A percentile compares a stretch with the other conserved stretches of the same genome.
These are phyloP conservation scores for Serendipita sp. DNA, from an alignment of 768 basidiomycete genomes.

Conservation along the genomic window DNA sequence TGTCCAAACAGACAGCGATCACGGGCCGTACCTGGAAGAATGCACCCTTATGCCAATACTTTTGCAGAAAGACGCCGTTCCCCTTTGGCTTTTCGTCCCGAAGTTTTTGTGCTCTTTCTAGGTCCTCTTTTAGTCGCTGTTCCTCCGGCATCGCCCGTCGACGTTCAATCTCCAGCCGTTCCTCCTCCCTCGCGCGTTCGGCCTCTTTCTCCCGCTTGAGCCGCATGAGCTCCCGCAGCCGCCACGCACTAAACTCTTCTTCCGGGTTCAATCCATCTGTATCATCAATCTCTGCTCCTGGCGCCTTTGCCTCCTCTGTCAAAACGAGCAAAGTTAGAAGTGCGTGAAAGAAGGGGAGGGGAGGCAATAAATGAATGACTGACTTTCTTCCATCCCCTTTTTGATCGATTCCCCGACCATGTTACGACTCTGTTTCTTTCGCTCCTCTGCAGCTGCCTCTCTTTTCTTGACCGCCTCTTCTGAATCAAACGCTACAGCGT, in stretches of 20 bases:
- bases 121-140: constrained; percentile 79
- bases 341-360: constrained; percentile 38
- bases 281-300: constrained; percentile 82
- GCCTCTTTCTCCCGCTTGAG: constrained; percentile 92
- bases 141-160: constrained; percentile 87
- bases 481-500: constrained; percentile 49
- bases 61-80: constrained; percentile 84
- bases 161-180: constrained; percentile 82
- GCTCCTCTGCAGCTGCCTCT: constrained; percentile 63
- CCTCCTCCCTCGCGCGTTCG: constrained; percentile 60
- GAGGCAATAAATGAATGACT: constrained; percentile 18
- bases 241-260: constrained; percentile 91
- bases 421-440: constrained; percentile 77
- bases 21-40: constrained; percentile 87
- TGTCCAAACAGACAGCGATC: too few relatives aligned
- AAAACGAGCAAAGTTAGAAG: constrained; percentile 49
- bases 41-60: constrained; percentile 99
- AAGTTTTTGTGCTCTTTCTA: constrained; percentile 67
- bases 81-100: constrained; percentile 85
- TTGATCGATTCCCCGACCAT: constrained; percentile 89
- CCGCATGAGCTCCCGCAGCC: constrained; percentile 80
- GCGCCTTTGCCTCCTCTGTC: constrained; percentile 75
- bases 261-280: constrained; percentile 83
- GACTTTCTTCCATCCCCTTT: constrained; percentile 84
- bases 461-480: constrained; percentile 59